Conservation (phyloP, 768 basidiomycete genomes). For the Rickenella mellea region DNA sequence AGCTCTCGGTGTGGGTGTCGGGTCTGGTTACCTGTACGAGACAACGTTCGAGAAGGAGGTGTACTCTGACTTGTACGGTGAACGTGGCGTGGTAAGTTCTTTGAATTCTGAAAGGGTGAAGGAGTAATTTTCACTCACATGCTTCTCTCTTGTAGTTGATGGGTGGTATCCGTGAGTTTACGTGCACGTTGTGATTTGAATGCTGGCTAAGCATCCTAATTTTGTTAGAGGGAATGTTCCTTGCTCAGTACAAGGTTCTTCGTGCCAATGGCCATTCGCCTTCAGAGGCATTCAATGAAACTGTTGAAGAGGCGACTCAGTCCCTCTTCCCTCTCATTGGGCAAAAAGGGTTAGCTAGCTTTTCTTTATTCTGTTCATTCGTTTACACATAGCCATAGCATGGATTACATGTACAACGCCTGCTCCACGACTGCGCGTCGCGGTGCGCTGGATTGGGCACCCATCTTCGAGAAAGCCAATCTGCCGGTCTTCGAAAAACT, state of each 20-base stretch:
- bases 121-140: background rate
- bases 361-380: background rate
- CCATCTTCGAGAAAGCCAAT: constrained; percentile 92
- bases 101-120: constrained; percentile 1
- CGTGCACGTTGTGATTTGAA: background rate
- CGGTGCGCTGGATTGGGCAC: constrained; percentile 98
- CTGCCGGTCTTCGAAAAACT: constrained; percentile 89
- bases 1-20: constrained; percentile 88
- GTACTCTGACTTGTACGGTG: constrained; percentile 97
- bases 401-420: constrained; percentile 99
- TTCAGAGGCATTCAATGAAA: constrained; percentile 99
- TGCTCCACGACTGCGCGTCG: constrained; percentile 99
- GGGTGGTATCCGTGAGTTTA: constrained; percentile 82
- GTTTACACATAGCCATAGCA: constrained; percentile 32
- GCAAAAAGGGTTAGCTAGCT: constrained; percentile 63
- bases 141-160: constrained; percentile 52
- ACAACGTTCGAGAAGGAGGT: constrained; percentile 99
- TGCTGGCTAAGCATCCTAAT: constrained; percentile 1
- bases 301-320: constrained; percentile 99
- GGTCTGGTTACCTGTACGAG: constrained; percentile 97
- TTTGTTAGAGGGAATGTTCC: constrained; percentile 84
- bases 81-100: constrained; percentile 91
- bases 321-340: constrained; percentile 97
- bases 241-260: constrained; percentile 97
- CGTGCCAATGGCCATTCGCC: constrained; percentile 94